These are phyloP conservation scores for Camelina hispida DNA, from an alignment of 345 rosid genomes.

Conservation along the genomic window DNA sequence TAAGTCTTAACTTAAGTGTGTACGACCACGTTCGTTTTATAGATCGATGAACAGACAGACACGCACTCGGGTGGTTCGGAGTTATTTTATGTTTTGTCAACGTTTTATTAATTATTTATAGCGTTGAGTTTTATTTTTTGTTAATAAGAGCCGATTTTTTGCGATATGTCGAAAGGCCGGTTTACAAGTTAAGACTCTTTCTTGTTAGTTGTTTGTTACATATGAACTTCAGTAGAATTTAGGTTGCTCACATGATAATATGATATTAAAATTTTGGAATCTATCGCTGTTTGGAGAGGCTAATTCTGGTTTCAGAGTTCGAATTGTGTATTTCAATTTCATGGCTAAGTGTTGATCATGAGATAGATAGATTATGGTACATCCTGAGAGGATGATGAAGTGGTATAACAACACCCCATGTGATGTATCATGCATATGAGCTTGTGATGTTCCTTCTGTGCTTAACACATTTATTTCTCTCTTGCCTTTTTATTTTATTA, in stretches of 20 bases:
- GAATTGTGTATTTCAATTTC: too few species aligned
- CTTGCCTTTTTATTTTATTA: neutral
- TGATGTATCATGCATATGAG: conserved; percentile 14
- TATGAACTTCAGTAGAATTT: neutral
- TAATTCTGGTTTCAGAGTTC: too few species aligned
- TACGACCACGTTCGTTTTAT: conserved; percentile 21
- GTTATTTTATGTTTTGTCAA: conserved; percentile 18
- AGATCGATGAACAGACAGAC: neutral
- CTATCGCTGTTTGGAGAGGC: conserved; percentile 10
- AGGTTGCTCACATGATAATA: neutral
- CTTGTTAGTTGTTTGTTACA: neutral
- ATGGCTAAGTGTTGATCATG: neutral
- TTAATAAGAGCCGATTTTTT: neutral
- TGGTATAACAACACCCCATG: conserved; percentile 5
- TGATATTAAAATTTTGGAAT: neutral
- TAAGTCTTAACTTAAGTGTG: neutral
- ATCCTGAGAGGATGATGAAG: neutral
- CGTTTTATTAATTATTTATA: conserved; percentile 23
- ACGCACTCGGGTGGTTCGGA: neutral
- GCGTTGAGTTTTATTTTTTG: conserved; percentile 18
- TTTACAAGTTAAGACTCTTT: neutral
- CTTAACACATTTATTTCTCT: neutral
- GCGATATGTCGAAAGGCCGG: conserved; percentile 15
- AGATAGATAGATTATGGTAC: neutral
- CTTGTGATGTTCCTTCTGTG: conserved; percentile 21